Evolutionary conservation across 2,329 filamentous ascomycete genomes (phyloP).

Genomic region (Neocatenulostroma microsporum): DNA sequence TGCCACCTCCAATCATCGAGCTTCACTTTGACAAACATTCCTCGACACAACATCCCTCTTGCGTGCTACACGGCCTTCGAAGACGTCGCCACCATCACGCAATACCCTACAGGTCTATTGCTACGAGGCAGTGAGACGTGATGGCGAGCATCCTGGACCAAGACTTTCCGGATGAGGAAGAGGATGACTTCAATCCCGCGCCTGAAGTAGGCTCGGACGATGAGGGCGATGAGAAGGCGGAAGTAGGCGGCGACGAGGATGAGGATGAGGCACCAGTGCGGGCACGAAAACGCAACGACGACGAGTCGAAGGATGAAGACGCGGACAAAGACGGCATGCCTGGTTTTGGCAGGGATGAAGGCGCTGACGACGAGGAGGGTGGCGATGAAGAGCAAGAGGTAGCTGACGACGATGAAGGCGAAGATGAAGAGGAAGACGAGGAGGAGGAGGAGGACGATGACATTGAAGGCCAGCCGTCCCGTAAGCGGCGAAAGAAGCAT

Average conservation of each 20-base stretch:
- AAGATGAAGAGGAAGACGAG: constrained; percentile 24
- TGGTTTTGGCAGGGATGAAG: no score
- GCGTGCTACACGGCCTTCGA: no score
- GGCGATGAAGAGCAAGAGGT: constrained; percentile 49
- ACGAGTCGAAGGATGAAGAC: no score
- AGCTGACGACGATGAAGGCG: constrained; percentile 31
- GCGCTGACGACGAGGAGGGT: constrained; percentile 49
- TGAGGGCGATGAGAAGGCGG: constrained; percentile 41
- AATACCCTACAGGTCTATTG: no score
- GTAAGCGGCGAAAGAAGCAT: constrained; percentile 69
- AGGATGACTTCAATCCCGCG: constrained; percentile 83
- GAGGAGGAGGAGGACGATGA: constrained; percentile 29
- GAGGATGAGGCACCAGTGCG: no score
- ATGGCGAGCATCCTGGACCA: constrained; percentile 39
- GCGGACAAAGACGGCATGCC: constrained; percentile 47
- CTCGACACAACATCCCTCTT: no score
- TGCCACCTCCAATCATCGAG: no score
- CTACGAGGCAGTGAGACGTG: no score
- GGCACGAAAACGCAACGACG: no score
- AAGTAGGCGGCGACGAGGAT: constrained; percentile 30
- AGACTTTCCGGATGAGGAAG: constrained; percentile 53
- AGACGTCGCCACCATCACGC: no score
- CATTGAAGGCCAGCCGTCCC: constrained; percentile 52
- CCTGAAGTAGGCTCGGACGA: constrained; percentile 67
- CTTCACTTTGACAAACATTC: no score